Base-by-base conservation (phyloP, 2,329 filamentous ascomycete species). In the Aspergillus sp. region DNA sequence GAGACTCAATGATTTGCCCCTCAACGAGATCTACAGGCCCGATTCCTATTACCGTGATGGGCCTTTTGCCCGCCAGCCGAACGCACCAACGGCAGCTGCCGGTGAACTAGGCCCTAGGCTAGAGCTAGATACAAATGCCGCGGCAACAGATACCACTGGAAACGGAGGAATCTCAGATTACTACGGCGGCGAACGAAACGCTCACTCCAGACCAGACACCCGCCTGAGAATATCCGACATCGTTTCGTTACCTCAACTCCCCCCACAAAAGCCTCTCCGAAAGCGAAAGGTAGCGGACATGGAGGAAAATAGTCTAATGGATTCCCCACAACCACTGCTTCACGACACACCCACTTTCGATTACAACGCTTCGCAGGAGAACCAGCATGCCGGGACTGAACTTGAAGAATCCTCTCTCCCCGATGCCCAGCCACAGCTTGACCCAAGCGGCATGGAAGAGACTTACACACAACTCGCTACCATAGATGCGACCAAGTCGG, bases 261-360 rank as follows among this genome's bases (percentile, higher is more conserved):
- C 53, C 42, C 18, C 20, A 5, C 58, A 54, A 24, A 46, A 22
- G 32, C 26, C 4, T 49, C 42, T 62, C 5, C 29, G 66, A 32
- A 76, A 76, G 62, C 67, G 74, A 51, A 73, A 73, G 57, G 69
- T 67, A n/a, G 58, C 59, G 52, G 68, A 75, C 26, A 71, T 72
- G 50, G 69, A 71, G 53, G 26, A 9, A 29, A 57, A 39, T 9
- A 10, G 9, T 52, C 29, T 6, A 22, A 6, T n/a, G 16, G 36
- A n/a, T 5, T 16, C 18, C 14, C 36, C 36, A n/a, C 36, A n/a
- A 12, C 16, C 16, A 42, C 14, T 42, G 36, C 36, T 24, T 24
- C 45, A 47, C 9, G 20, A 47, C 22, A 14, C 45, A 24, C 22
- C 18, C 7, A 14, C 6, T 16, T 47, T 47, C 7, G 36, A 56